Evolutionary conservation across 176 grass and related monocot species (phyloP), one percentile per base, ranked within the genome.

Genomic region (Eremochloa ophiuroides): DNA sequence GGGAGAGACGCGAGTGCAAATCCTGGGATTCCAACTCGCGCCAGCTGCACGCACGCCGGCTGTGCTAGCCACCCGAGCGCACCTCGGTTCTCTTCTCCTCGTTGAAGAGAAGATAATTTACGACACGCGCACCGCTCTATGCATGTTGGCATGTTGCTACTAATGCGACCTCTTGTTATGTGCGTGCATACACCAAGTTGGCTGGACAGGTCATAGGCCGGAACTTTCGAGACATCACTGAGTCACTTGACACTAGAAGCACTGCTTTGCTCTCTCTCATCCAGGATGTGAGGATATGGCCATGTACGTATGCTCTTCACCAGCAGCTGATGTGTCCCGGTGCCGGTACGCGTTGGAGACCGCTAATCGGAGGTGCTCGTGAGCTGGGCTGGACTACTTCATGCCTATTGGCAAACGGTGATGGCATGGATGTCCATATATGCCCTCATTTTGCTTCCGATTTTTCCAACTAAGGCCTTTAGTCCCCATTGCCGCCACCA

Each of bases 211-310:
- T 71, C 73, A 58, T 38, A 35, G 10, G 18, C 34, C 22, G 1
- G 39, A 61, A 39, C 46, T 35, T 74, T 74, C 46, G 44, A 28
- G 75, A 42, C 43, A 73, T 25, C 75, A 53, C 44, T 47, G 67
- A 85, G 67, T 85, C 76, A 85, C 76, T 43, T 42, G 58, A 80
- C 84, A 85, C 66, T 77, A 51, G 41, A 10, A 62, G 75, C 39
- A 4, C 10, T 1, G 43, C 61, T 65, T 84, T 58, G 25, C 29
- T 17, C 48, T 16, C n/a, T 14, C 12, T 44, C 38, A 47, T 38
- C 8, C 33, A 29, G 15, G 73, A 23, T 79, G 58, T 38, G n/a
- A n/a, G n/a, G n/a, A n/a, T n/a, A n/a, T 74, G 9, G 35, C 35
- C 59, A 55, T 42, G 39, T n/a, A 27, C n/a, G n/a, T n/a, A n/a